phyloP scores from a whole-genome alignment of 805 yeast genomes.

The Metschnikowia koreensis region DNA sequence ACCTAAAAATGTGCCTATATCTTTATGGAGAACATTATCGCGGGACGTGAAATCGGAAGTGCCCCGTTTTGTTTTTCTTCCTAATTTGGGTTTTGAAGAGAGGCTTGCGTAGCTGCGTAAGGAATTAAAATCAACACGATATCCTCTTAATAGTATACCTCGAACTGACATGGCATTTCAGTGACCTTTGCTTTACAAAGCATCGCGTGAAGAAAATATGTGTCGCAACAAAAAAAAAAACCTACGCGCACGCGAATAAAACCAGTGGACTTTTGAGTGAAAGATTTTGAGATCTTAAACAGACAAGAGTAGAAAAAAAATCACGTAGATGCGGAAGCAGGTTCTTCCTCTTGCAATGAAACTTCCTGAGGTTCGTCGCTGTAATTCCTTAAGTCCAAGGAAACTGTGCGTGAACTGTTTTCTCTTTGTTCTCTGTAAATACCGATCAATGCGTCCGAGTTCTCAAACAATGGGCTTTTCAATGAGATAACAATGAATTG shows the following conservation, averaged over 20 bases:
- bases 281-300: too few relatives aligned
- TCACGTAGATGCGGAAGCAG: slow-evolving; percentile 1
- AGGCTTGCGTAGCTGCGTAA: background rate
- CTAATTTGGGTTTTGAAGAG: background rate
- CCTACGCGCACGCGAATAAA: background rate
- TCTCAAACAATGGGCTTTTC: slow-evolving; percentile 82
- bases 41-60: slow-evolving; percentile 29
- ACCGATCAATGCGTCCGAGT: slow-evolving; percentile 88
- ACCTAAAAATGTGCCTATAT: slow-evolving; percentile 24
- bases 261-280: too few relatives aligned
- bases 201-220: background rate
- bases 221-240: background rate
- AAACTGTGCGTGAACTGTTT: slow-evolving; percentile 70
- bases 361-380: slow-evolving; percentile 11
- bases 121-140: too few relatives aligned
- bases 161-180: background rate
- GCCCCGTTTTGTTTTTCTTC: slow-evolving; percentile 29
- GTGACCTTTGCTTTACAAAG: background rate
- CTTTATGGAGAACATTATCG: slow-evolving; percentile 24
- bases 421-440: slow-evolving; percentile 78
- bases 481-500: slow-evolving; percentile 93
- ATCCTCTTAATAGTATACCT: background rate
- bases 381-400: slow-evolving; percentile 67
- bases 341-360: slow-evolving; percentile 1
- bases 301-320: background rate